A percentile compares a stretch with the other conserved stretches of the same genome.
Evolutionary conservation across 73 alveolate species (phyloP).

Genomic region (Blepharisma japonicum): DNA sequence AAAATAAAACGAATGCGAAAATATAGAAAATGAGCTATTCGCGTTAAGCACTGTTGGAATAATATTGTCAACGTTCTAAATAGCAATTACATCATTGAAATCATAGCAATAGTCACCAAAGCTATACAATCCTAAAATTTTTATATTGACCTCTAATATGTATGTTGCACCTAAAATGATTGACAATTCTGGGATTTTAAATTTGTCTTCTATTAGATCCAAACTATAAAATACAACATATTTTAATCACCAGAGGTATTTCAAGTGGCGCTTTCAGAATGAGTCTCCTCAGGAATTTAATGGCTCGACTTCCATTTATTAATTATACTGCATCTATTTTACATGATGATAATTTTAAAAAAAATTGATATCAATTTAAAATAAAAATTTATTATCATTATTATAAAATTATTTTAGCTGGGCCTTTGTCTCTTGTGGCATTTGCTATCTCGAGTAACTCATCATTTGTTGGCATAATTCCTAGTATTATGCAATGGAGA

Average conservation of each 20-base stretch:
- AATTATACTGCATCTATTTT: too few species aligned
- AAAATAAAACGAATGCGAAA: background rate
- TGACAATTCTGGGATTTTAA: background rate
- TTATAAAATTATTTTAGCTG: too few species aligned
- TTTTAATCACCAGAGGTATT: background rate
- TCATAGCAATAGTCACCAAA: background rate
- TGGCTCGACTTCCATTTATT: too few species aligned
- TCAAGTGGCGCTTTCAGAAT: conserved; percentile 12
- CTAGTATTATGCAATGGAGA: background rate
- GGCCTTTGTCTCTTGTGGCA: too few species aligned
- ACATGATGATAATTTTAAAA: too few species aligned
- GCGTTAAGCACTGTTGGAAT: background rate
- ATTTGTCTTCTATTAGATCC: conserved; percentile 12
- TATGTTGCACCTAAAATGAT: background rate
- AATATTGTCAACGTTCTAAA: too few species aligned
- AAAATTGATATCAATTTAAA: too few species aligned
- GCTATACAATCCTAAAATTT: conserved; percentile 3
- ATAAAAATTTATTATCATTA: too few species aligned
- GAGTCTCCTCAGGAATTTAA: background rate
- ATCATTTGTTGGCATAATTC: background rate
- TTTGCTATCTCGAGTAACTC: too few species aligned
- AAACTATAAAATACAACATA: background rate
- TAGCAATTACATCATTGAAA: background rate
- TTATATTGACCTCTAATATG: background rate
- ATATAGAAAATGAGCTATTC: background rate